Base-by-base conservation (phyloP, 495 filamentous ascomycete genomes). In the Xylaria nigripes region DNA sequence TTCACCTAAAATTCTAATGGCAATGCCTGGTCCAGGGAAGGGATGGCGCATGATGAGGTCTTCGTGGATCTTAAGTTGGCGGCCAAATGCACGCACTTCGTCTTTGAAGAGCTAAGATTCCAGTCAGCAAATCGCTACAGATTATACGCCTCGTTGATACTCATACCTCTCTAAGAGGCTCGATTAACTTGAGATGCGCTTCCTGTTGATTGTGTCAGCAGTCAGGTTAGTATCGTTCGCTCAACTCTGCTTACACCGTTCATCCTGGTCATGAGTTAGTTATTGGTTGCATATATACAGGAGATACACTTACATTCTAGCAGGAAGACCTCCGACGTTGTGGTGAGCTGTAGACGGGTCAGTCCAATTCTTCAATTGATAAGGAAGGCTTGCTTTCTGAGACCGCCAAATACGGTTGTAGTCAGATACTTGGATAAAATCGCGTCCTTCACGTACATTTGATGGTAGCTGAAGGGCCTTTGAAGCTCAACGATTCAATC, bases 1-100 rank as follows among this genome's bases (percentile, higher is more conserved):
- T 54, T 95, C 92, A 34, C 93, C 93, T 0, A 96, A 73, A 46
- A 97, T 84, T 47, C 93, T 82, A 62, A 97, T 90, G 21, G 85
- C 93, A 54, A 98, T 82, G 5, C 91, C 93, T 0, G 93, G 89
- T 12, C 86, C 61, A 1, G 48, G 53, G 60, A 51, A 61, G 15
- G 58, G 66, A 44, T 96, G 91, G 15, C 91, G 76, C 80, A 80
- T 86, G 47, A 95, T 84, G 9, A 95, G 82, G 7, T 87, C 81
- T 55, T 87, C 76, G 46, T 83, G 78, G 54, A 95, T 86, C 3
- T 84, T 84, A 15, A 96, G 77, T 55, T 89, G 74, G 5, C 81
- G 81, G 19, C 91, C 91, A 5, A 96, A 71, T n/a, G 76, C 75
- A 29, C 91, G 77, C 22, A 89, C 85, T 71, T 95, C 89, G 66